These are phyloP conservation scores for Clavispora carvajalis DNA, from an alignment of 805 yeast species.

Conservation along the genomic window DNA sequence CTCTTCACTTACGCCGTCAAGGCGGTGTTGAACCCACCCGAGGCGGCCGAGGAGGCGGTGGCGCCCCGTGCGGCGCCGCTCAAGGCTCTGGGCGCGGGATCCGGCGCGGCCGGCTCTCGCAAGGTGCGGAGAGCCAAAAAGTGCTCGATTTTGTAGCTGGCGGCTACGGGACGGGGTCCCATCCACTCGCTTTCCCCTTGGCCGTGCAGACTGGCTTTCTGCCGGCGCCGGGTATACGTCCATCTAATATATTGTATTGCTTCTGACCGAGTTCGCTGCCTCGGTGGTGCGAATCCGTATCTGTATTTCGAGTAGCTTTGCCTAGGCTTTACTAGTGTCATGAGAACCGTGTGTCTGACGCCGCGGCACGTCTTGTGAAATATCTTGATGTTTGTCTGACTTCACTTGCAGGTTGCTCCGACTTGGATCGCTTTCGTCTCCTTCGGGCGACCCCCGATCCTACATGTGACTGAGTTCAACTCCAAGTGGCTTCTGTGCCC, in stretches of 20 bases:
- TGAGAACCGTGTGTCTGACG: too few relatives aligned
- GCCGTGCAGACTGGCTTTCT: neutral
- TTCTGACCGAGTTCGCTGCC: too few relatives aligned
- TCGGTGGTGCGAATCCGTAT: neutral
- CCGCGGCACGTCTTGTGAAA: too few relatives aligned
- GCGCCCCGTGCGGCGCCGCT: conserved; percentile 5
- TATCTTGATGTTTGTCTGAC: too few relatives aligned
- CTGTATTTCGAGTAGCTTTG: too few relatives aligned
- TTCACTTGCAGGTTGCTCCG: too few relatives aligned
- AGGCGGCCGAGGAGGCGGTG: conserved; percentile 12
- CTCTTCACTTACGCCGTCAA: conserved; percentile 81
- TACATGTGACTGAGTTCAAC: too few relatives aligned
- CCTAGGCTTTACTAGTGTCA: too few relatives aligned
- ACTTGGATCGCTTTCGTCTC: too few relatives aligned
- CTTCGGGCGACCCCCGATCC: too few relatives aligned
- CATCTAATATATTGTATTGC: neutral
- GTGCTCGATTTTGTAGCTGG: conserved; percentile 33
- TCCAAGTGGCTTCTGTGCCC: too few relatives aligned
- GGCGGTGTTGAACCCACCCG: conserved; percentile 55
- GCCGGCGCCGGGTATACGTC: neutral
- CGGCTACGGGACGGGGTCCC: neutral
- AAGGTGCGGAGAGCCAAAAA: conserved; percentile 32
- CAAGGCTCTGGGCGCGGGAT: neutral
- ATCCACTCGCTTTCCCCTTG: neutral
- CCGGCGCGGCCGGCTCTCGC: conserved; percentile 15